Percentiles rank a stretch among this genome's conserved stretches.
Evolutionary conservation across 768 basidiomycete species (phyloP).

Genomic region (Suillus cothurnatus): DNA sequence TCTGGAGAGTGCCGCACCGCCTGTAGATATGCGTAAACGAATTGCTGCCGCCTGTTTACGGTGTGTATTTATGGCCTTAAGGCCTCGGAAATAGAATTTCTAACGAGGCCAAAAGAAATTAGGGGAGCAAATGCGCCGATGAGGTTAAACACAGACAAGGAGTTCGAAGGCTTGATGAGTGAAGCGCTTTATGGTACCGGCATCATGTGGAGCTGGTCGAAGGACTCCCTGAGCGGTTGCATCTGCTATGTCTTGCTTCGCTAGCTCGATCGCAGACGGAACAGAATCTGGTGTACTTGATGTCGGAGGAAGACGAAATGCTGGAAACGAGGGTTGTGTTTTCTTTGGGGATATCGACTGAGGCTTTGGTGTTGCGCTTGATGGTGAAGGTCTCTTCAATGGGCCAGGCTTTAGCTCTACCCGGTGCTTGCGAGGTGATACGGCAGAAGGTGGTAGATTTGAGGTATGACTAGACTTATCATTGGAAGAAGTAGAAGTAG

Average conservation of each 20-base stretch:
- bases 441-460: slow-evolving; percentile 26
- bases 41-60: slow-evolving; percentile 57
- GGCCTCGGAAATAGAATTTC: slow-evolving; percentile 86
- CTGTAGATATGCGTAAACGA: slow-evolving; percentile 52
- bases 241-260: slow-evolving; percentile 62
- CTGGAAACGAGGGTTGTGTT: slow-evolving; percentile 29
- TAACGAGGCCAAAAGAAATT: slow-evolving; percentile 24
- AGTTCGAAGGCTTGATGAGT: slow-evolving; percentile 50
- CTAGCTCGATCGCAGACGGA: slow-evolving; percentile 46
- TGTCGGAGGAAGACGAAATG: slow-evolving; percentile 24
- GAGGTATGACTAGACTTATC: slow-evolving; percentile 21
- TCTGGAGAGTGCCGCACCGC: slow-evolving; percentile 65
- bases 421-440: slow-evolving; percentile 40
- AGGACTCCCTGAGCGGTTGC: slow-evolving; percentile 73
- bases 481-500: slow-evolving; percentile 29
- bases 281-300: slow-evolving; percentile 18
- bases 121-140: background rate
- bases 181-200: slow-evolving; percentile 55
- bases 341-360: slow-evolving; percentile 28
- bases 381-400: slow-evolving; percentile 44
- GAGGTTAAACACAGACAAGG: slow-evolving; percentile 36
- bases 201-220: slow-evolving; percentile 61
- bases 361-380: slow-evolving; percentile 18
- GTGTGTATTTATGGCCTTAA: slow-evolving; percentile 71
- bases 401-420: slow-evolving; percentile 69